A percentile compares a stretch with the other conserved stretches of the same genome.
These are phyloP conservation scores for Coniochaeta sp. DNA, from an alignment of 2,329 filamentous ascomycete genomes.

Conservation along the genomic window DNA sequence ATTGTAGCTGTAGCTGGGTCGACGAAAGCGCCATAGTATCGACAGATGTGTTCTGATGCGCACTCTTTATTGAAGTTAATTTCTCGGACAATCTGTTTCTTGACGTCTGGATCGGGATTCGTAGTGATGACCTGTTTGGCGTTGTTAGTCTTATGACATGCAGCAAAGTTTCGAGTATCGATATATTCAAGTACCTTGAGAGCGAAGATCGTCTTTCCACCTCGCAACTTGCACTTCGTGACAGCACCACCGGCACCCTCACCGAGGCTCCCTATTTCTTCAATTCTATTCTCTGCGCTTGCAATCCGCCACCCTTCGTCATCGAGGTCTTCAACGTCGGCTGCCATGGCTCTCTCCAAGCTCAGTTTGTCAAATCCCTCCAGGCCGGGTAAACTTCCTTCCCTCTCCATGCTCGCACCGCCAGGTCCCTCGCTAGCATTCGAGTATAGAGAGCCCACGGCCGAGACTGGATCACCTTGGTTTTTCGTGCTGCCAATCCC, in stretches of 20 bases:
- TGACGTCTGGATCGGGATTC: slow-evolving; percentile 94
- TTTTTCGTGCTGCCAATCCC: slow-evolving; percentile 59
- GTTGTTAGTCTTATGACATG: slow-evolving; percentile 4
- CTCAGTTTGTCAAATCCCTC: slow-evolving; percentile 74
- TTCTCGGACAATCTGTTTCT: slow-evolving; percentile 96
- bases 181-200: slow-evolving; percentile 62
- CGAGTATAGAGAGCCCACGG: slow-evolving; percentile 78
- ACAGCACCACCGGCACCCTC: slow-evolving; percentile 96
- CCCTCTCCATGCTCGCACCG: slow-evolving; percentile 70
- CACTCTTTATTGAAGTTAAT: slow-evolving; percentile 97
- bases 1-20: slow-evolving; percentile 95
- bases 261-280: slow-evolving; percentile 81
- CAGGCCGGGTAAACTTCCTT: slow-evolving; percentile 70
- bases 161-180: neutral
- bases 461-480: slow-evolving; percentile 75
- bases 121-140: slow-evolving; percentile 80
- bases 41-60: slow-evolving; percentile 90
- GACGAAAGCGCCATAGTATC: slow-evolving; percentile 95
- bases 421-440: slow-evolving; percentile 61
- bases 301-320: slow-evolving; percentile 94
- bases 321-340: slow-evolving; percentile 91
- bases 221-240: slow-evolving; percentile 81
- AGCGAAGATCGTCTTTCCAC: slow-evolving; percentile 90
- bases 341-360: slow-evolving; percentile 70
- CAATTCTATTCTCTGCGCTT: slow-evolving; percentile 78